Evolutionary conservation across 176 grass and related monocot genomes (phyloP).

Genomic region (Alloteropsis semialata): DNA sequence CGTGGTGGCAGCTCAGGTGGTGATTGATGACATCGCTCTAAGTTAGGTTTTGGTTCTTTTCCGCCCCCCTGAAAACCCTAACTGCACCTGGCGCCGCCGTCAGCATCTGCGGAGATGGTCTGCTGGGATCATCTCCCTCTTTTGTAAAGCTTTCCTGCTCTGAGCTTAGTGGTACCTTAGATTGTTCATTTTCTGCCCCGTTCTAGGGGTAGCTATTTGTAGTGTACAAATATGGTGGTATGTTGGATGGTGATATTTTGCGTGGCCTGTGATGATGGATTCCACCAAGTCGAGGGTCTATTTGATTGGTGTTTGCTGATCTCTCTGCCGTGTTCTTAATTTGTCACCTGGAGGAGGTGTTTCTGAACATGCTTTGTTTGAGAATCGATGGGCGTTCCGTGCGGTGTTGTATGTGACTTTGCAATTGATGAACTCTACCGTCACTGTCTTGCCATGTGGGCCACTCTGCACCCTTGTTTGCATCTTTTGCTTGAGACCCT

Average conservation of each 20-base stretch:
- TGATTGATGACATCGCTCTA: conserved; percentile 31
- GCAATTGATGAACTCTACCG: too few species aligned
- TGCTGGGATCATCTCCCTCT: conserved; percentile 14
- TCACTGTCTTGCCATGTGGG: too few species aligned
- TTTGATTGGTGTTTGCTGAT: conserved; percentile 9
- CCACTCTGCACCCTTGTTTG: too few species aligned
- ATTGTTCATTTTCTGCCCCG: conserved; percentile 24
- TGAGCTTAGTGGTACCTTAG: conserved; percentile 36
- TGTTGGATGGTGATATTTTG: conserved; percentile 44
- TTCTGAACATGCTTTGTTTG: too few species aligned
- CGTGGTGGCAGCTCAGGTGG: conserved; percentile 26
- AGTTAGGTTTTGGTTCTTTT: conserved; percentile 37
- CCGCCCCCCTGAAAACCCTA: conserved; percentile 4
- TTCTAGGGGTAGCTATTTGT: conserved; percentile 24
- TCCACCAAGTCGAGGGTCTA: conserved; percentile 1
- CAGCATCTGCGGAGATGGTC: background rate
- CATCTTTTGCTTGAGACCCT: too few species aligned
- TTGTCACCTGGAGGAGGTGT: background rate
- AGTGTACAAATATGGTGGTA: conserved; percentile 54
- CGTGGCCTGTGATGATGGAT: background rate
- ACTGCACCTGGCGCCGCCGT: background rate
- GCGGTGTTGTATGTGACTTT: too few species aligned
- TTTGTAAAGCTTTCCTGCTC: conserved; percentile 63
- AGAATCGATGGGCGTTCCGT: too few species aligned
- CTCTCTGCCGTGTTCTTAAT: background rate